Conservation (phyloP, 2,329 filamentous ascomycete species). For the Paecilomyces sp. region DNA sequence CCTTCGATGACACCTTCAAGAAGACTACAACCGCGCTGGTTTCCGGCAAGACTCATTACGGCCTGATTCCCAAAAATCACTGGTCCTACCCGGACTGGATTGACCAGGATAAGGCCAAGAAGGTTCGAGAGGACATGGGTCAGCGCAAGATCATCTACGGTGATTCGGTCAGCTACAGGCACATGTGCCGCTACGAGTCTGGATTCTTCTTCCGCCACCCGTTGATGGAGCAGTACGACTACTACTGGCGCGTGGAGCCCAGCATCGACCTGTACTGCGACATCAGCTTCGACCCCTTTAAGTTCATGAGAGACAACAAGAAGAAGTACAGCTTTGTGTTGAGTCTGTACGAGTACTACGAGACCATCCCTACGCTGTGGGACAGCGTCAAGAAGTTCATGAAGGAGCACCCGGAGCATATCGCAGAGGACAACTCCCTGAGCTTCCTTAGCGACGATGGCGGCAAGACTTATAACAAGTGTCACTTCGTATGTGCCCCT, state of each 20-base stretch:
- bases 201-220: slow-evolving; percentile 98
- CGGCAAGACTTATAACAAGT: slow-evolving; percentile 90
- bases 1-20: slow-evolving; percentile 90
- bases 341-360: slow-evolving; percentile 91
- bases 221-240: slow-evolving; percentile 93
- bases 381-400: slow-evolving; percentile 94
- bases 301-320: slow-evolving; percentile 87
- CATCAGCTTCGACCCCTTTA: slow-evolving; percentile 91
- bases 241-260: slow-evolving; percentile 99
- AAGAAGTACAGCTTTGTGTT: slow-evolving; percentile 99
- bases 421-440: slow-evolving; percentile 78
- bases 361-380: slow-evolving; percentile 95
- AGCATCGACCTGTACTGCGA: slow-evolving; percentile 96
- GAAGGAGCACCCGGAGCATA: slow-evolving; percentile 78
- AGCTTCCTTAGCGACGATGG: slow-evolving; percentile 84
- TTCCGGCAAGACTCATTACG: slow-evolving; percentile 90
- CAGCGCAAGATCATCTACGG: slow-evolving; percentile 96
- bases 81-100: slow-evolving; percentile 98
- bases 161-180: slow-evolving; percentile 91
- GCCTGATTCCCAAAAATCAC: slow-evolving; percentile 80
- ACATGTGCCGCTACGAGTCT: slow-evolving; percentile 99
- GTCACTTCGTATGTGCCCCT: slow-evolving; percentile 72
- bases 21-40: slow-evolving; percentile 81
- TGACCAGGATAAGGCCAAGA: slow-evolving; percentile 84
- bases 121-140: slow-evolving; percentile 90